phyloP scores from a whole-genome alignment of 169 alveolate genomes.

The Amoebophrya sp. region DNA sequence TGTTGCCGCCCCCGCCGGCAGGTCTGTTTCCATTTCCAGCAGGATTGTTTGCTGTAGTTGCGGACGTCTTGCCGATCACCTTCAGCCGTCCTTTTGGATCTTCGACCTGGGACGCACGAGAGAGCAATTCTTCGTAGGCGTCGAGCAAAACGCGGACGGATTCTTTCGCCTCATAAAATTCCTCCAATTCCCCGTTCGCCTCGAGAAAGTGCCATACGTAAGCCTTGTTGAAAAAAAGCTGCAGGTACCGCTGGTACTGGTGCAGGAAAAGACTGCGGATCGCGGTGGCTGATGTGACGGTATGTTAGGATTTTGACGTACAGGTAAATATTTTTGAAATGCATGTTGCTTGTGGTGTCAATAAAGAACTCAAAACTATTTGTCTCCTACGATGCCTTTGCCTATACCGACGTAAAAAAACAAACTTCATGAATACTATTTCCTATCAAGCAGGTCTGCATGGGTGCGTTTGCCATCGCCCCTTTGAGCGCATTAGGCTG shows the following conservation, averaged over 20 bases:
- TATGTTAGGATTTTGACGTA: background rate
- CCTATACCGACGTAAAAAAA: no score
- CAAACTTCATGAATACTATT: background rate
- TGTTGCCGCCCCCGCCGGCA: no score
- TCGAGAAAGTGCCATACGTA: conserved; percentile 37
- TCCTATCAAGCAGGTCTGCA: background rate
- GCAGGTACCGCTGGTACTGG: conserved; percentile 22
- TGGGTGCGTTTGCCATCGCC: background rate
- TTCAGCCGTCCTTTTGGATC: background rate
- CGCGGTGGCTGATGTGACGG: background rate
- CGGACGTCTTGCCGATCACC: background rate
- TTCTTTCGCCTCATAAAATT: conserved; percentile 34
- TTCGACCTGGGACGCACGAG: background rate
- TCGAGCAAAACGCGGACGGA: background rate
- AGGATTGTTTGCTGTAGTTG: no score
- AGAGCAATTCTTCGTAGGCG: background rate
- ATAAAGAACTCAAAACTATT: no score
- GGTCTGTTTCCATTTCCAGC: no score
- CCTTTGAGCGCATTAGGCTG: background rate
- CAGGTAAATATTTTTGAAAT: no score
- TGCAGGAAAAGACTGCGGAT: conserved; percentile 21
- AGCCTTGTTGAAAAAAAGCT: conserved; percentile 27
- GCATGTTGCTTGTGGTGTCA: no score
- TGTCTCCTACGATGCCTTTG: no score
- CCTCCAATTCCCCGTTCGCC: conserved; percentile 35